A percentile compares a stretch with the other conserved stretches of the same genome.
Conservation (phyloP, 78 protist genomes). For the Cavenderia fasciculata region DNA sequence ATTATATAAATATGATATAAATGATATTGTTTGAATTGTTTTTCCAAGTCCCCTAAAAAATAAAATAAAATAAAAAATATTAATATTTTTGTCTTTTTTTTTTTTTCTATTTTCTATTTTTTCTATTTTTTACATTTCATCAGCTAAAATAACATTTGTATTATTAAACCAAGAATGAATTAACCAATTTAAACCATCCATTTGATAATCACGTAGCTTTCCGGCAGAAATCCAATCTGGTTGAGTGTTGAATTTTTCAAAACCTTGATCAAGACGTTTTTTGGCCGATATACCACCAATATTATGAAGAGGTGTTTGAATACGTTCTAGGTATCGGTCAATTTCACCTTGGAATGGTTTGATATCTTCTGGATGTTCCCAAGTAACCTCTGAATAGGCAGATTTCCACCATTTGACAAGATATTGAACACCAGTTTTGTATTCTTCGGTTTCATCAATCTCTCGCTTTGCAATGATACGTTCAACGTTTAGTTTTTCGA, state of each 20-base stretch:
- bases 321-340: constrained; percentile 19
- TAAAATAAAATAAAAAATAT: too few species aligned
- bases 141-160: constrained; percentile 83
- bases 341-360: background rate
- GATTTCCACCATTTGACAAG: constrained; percentile 90
- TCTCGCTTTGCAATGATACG: constrained; percentile 63
- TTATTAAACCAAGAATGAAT: constrained; percentile 25
- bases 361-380: constrained; percentile 90
- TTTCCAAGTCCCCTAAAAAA: constrained; percentile 79
- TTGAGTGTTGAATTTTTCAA: constrained; percentile 9
- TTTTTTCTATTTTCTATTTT: too few species aligned
- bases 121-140: constrained; percentile 87
- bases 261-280: constrained; percentile 51
- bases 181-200: constrained; percentile 90
- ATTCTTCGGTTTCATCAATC: constrained; percentile 2
- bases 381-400: constrained; percentile 88
- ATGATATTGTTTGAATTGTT: constrained; percentile 75
- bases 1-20: constrained; percentile 51
- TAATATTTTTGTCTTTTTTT: too few species aligned
- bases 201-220: constrained; percentile 95
- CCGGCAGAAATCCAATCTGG: constrained; percentile 57
- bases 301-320: background rate
- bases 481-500: constrained; percentile 72
- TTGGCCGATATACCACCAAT: constrained; percentile 32
- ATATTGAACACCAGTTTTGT: constrained; percentile 63